A percentile compares a stretch with the other conserved stretches of the same genome.
These are phyloP conservation scores for Maudiozyma saulgeensis DNA, from an alignment of 805 yeast species.

Conservation along the genomic window DNA sequence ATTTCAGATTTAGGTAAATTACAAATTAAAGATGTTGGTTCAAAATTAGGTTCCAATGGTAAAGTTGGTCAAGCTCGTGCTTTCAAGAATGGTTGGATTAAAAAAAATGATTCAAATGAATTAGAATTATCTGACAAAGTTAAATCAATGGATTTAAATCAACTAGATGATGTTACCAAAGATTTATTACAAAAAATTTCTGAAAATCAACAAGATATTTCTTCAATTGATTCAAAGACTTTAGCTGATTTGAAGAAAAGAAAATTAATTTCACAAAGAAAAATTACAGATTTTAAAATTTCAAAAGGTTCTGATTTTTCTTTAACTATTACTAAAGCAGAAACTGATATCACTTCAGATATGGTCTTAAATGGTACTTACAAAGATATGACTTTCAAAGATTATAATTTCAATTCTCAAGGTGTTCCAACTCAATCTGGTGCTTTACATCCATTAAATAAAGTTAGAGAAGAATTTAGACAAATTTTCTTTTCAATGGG, in stretches of 20 bases:
- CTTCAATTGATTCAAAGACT: slow-evolving; percentile 44
- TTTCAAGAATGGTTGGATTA: slow-evolving; percentile 94
- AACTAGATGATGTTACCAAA: slow-evolving; percentile 53
- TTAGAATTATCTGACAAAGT: slow-evolving; percentile 50
- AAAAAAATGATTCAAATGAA: slow-evolving; percentile 69
- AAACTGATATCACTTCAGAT: slow-evolving; percentile 90
- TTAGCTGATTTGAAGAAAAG: slow-evolving; percentile 86
- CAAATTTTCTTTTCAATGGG: slow-evolving; percentile 97
- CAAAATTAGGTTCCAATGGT: slow-evolving; percentile 73
- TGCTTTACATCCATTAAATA: slow-evolving; percentile 91
- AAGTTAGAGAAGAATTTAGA: slow-evolving; percentile 95
- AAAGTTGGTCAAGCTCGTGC: slow-evolving; percentile 95
- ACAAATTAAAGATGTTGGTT: slow-evolving; percentile 61
- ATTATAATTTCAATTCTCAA: slow-evolving; percentile 92
- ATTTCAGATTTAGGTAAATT: slow-evolving; percentile 67
- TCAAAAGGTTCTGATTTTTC: slow-evolving; percentile 80
- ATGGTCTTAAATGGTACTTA: slow-evolving; percentile 80
- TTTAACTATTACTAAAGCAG: slow-evolving; percentile 65
- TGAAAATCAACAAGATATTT: slow-evolving; percentile 1
- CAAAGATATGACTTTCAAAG: slow-evolving; percentile 79
- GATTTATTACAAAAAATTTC: slow-evolving; percentile 47
- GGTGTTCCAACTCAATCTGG: slow-evolving; percentile 83
- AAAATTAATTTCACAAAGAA: slow-evolving; percentile 65
- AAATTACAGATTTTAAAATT: slow-evolving; percentile 65
- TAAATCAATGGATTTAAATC: slow-evolving; percentile 27